phyloP scores from a whole-genome alignment of 257 asterid genomes.

The Henckelia pumila region DNA sequence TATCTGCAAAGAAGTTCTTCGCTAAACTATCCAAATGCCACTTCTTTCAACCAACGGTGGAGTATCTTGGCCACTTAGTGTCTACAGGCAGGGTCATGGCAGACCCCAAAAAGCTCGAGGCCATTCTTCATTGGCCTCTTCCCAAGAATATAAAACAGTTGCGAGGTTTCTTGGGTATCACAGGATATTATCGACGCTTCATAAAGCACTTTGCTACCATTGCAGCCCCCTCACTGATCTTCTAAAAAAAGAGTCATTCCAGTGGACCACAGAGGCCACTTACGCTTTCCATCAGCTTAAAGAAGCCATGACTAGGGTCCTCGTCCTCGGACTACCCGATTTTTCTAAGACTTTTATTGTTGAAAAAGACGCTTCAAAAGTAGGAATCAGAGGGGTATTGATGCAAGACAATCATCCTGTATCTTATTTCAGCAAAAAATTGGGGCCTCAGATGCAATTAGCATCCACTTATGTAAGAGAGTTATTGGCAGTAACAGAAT shows the following conservation, averaged over 20 bases:
- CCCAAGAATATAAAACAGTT: no score
- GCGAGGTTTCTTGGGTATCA: no score
- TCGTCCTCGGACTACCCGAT: background rate
- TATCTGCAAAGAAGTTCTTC: no score
- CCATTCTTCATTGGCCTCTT: no score
- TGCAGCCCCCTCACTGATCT: background rate
- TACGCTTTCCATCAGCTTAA: background rate
- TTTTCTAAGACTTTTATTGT: background rate
- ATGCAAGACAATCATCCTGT: background rate
- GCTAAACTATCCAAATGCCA: no score
- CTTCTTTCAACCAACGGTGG: no score
- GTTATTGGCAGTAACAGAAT: background rate
- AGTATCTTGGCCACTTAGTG: no score
- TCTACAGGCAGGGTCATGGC: no score
- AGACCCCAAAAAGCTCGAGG: no score
- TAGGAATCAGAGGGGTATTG: background rate
- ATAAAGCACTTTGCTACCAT: background rate
- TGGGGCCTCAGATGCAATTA: no score
- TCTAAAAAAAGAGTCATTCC: background rate
- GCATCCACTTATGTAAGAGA: background rate
- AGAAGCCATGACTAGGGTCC: background rate
- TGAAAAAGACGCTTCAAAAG: background rate
- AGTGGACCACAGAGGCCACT: background rate
- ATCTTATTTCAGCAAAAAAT: background rate
- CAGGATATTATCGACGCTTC: no score